phyloP scores from a whole-genome alignment of 352 stramenopile genomes.

The Phytopythium montanum region DNA sequence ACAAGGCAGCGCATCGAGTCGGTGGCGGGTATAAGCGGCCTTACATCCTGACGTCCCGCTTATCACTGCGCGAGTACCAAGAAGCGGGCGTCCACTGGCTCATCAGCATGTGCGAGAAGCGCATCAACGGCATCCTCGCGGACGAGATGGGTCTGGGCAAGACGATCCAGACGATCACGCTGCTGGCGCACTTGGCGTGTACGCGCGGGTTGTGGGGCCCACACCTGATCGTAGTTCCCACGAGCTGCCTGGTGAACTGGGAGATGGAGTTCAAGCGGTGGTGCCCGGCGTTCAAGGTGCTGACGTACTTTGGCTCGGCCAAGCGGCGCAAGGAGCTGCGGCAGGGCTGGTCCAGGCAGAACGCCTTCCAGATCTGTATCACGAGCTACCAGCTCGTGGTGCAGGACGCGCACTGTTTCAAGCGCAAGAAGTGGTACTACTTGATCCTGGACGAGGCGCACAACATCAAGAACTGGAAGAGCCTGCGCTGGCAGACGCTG shows the following conservation, averaged over 20 bases:
- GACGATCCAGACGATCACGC: conserved; percentile 99
- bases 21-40: conserved; percentile 45
- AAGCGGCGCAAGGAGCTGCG: conserved; percentile 92
- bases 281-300: conserved; percentile 95
- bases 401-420: conserved; percentile 97
- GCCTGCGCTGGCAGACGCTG: conserved; percentile 97
- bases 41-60: conserved; percentile 61
- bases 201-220: conserved; percentile 94
- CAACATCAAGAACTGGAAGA: conserved; percentile 99
- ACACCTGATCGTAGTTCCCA: conserved; percentile 98
- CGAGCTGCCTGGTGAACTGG: conserved; percentile 98
- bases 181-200: conserved; percentile 95
- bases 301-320: conserved; percentile 98
- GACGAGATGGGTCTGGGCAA: conserved; percentile 97
- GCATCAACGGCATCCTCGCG: conserved; percentile 98
- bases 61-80: conserved; percentile 77
- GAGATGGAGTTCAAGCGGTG: conserved; percentile 99
- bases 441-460: conserved; percentile 99
- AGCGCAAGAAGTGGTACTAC: conserved; percentile 99
- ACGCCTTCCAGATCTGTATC: conserved; percentile 97
- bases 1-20: background rate
- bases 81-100: conserved; percentile 96
- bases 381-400: conserved; percentile 99
- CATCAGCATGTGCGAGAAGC: conserved; percentile 94
- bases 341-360: conserved; percentile 95